These are phyloP conservation scores for Fusarium equiseti DNA, from an alignment of 2,329 filamentous ascomycete genomes.

Conservation along the genomic window DNA sequence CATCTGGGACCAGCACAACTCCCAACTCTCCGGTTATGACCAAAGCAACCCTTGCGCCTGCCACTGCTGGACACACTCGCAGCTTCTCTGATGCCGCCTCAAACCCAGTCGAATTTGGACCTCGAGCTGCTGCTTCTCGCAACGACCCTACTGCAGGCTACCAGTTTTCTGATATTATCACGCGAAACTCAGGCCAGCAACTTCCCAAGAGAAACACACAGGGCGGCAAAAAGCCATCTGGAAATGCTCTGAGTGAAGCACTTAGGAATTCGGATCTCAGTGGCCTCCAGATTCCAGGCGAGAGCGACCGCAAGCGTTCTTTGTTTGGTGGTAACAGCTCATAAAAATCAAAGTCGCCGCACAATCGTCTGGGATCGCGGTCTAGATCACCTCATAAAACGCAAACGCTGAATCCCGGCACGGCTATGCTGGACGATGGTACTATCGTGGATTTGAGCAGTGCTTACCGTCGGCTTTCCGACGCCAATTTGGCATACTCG, in stretches of 20 bases:
- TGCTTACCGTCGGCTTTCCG: constrained; percentile 78
- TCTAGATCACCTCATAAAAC: constrained; percentile 53
- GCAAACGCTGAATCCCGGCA: constrained; percentile 48
- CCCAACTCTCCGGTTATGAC: constrained; percentile 51
- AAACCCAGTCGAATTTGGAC: constrained; percentile 61
- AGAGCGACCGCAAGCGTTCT: constrained; percentile 58
- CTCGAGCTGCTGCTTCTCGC: constrained; percentile 46
- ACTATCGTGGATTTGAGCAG: constrained; percentile 74
- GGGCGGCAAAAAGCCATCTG: constrained; percentile 53
- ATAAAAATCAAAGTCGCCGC: constrained; percentile 67
- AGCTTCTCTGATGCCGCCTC: constrained; percentile 68
- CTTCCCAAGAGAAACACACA: constrained; percentile 66
- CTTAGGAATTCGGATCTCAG: constrained; percentile 65
- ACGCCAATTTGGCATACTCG: constrained; percentile 75
- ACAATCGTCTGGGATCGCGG: constrained; percentile 58
- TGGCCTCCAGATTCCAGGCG: constrained; percentile 62
- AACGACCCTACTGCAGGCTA: constrained; percentile 66
- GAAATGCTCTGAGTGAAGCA: constrained; percentile 63
- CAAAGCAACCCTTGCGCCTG: constrained; percentile 39
- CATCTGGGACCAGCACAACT: constrained; percentile 50
- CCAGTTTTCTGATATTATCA: constrained; percentile 71
- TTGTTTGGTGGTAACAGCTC: constrained; percentile 52
- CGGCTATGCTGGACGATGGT: constrained; percentile 69
- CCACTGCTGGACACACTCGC: constrained; percentile 51
- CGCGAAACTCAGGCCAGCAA: constrained; percentile 62